phyloP scores from a whole-genome alignment of 2,329 filamentous ascomycete genomes.

The Emericellopsis atlantica region DNA sequence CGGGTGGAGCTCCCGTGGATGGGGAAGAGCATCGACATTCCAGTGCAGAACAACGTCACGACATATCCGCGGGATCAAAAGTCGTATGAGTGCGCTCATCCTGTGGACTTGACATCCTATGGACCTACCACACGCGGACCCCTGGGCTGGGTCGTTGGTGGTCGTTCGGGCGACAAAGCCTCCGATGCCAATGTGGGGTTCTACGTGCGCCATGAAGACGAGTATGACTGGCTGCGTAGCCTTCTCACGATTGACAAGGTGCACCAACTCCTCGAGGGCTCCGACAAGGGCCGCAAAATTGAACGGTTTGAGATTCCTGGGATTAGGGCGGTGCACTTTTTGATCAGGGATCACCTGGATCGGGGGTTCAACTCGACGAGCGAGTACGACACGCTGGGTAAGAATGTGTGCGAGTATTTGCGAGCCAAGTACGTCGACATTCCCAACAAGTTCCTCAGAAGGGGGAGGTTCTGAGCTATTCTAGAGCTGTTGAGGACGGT shows the following conservation, averaged over 20 bases:
- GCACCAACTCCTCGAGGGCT: conserved; percentile 14
- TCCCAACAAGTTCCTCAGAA: not conserved
- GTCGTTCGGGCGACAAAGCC: conserved; percentile 21
- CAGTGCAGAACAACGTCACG: conserved; percentile 8
- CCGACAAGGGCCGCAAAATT: conserved; percentile 16
- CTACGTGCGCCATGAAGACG: conserved; percentile 25
- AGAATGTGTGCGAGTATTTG: not conserved
- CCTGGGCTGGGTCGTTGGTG: conserved; percentile 11
- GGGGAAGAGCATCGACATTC: conserved; percentile 9
- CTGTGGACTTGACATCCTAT: conserved; percentile 9
- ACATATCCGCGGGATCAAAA: conserved; percentile 5
- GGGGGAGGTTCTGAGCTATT: not conserved
- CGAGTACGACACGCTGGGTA: conserved; percentile 5
- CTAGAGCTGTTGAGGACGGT: too few relatives aligned
- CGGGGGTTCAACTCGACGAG: conserved; percentile 22
- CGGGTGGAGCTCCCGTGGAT: conserved; percentile 9
- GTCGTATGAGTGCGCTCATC: conserved; percentile 5
- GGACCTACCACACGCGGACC: conserved; percentile 8
- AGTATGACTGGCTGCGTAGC: conserved; percentile 27
- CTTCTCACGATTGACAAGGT: conserved; percentile 21
- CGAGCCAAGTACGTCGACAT: not conserved
- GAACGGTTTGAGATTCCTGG: conserved; percentile 27
- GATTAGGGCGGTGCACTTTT: conserved; percentile 16
- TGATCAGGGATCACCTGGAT: conserved; percentile 28
- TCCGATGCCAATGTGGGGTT: conserved; percentile 26